Evolutionary conservation across 192 early-diverging fungal genomes (phyloP).

Genomic region (Entomortierella lignicola): DNA sequence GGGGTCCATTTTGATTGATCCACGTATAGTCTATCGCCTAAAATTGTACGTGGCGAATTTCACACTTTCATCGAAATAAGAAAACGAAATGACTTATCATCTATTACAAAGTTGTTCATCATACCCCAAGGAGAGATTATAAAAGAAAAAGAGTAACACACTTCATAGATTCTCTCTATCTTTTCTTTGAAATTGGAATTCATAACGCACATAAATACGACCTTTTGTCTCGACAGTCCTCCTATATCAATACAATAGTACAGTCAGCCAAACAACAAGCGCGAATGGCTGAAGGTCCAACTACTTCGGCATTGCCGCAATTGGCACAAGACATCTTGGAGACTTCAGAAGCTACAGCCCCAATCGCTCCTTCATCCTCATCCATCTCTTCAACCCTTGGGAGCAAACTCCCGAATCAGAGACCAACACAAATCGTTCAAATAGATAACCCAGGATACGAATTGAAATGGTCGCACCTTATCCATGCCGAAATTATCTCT

Average conservation of each 20-base stretch:
- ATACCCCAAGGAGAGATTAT: not conserved
- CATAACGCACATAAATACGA: not conserved
- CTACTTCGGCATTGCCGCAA: constrained; percentile 21
- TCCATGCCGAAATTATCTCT: constrained; percentile 79
- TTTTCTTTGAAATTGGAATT: not conserved
- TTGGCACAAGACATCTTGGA: constrained; percentile 7
- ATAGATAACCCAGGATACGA: constrained; percentile 56
- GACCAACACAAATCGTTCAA: not conserved
- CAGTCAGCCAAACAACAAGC: not conserved
- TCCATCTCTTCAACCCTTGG: constrained; percentile 19
- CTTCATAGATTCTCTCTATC: not conserved
- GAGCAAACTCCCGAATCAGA: constrained; percentile 27
- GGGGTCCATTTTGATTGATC: too few species aligned
- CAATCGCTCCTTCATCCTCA: constrained; percentile 4
- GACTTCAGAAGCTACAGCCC: not conserved
- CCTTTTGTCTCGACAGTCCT: not conserved
- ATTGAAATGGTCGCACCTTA: constrained; percentile 74
- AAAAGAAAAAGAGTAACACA: not conserved
- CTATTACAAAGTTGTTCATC: not conserved
- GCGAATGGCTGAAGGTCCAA: constrained; percentile 31
- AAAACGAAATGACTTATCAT: too few species aligned
- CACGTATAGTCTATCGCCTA: too few species aligned
- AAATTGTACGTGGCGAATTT: too few species aligned
- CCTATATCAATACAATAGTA: not conserved
- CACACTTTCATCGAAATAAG: too few species aligned